Base-by-base conservation (phyloP, 768 basidiomycete species). In the Suillus clintonianus region DNA sequence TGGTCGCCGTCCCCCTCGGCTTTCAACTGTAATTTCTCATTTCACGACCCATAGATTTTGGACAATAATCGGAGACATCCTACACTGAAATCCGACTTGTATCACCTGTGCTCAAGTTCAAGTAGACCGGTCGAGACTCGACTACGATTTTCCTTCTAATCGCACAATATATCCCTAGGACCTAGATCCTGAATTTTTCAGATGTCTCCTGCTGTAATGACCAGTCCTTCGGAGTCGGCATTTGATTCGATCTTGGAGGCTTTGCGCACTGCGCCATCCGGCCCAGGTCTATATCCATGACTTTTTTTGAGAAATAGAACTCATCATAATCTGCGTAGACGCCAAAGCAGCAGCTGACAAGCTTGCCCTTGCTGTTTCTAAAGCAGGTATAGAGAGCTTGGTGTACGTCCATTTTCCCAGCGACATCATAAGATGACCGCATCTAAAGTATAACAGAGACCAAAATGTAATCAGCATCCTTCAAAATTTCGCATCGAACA, bases 311-410 rank as follows among this genome's bases (percentile, higher is more conserved):
- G 64, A 48, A 13, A 42, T 24, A 34, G 42, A 63, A 27, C 37
- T 39, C 6, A 62, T 56, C 58, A 57, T 60, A 65, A 43, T 63
- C 61, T 66, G 39, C 54, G n/a, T 70, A 90, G 92, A 94, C 81
- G 92, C 91, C 42, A 94, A 92, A 77, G 90, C 84, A 58, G 92
- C 92, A 24, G 90, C 90, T 45, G 92, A 94, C 78, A 86, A 84
- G 69, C 81, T 94, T 63, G 91, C 92, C 64, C 85, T 89, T 42
- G 86, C 90, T 71, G 81, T 94, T 45, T 77, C 81, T 43, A 91
- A 87, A 70, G 71, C 77, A 63, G 90, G 91, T 5, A 79, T 87
- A 57, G 83, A 86, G 70, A 81, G 83, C 45, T 78, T 94, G 60
- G 77, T 79, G 92, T 92, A 64, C 59, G 82, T 78, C 56, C 14